A percentile compares a stretch with the other conserved stretches of the same genome.
Conservation (phyloP, 73 alveolate species). For the Paramecium tetraurelia region DNA sequence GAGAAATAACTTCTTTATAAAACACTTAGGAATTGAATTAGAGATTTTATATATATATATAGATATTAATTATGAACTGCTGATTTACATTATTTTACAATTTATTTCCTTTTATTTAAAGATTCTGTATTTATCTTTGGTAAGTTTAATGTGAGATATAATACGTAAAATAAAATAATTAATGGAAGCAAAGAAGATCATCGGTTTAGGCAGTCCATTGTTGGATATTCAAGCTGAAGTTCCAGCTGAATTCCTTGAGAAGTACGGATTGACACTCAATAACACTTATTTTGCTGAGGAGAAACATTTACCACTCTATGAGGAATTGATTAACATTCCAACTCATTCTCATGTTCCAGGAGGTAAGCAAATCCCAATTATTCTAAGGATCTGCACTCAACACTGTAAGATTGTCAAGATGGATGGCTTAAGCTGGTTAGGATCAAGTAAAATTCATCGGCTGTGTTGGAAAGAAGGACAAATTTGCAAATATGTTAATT, state of each 20-base stretch:
- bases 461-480: slow-evolving; percentile 42
- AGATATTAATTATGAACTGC: no score
- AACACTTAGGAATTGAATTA: background rate
- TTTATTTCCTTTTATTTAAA: background rate
- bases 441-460: slow-evolving; percentile 25
- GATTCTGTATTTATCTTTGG: background rate
- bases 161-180: background rate
- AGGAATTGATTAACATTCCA: slow-evolving; percentile 4
- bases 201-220: slow-evolving; percentile 25
- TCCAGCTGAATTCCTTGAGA: background rate
- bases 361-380: background rate
- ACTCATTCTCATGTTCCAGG: slow-evolving; percentile 43
- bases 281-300: slow-evolving; percentile 27
- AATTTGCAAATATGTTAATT: slow-evolving; percentile 29
- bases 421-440: slow-evolving; percentile 7
- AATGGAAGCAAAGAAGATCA: background rate
- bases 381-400: background rate
- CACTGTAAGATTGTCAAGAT: slow-evolving; percentile 1
- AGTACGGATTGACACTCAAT: slow-evolving; percentile 17
- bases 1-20: background rate
- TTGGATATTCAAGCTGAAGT: slow-evolving; percentile 35
- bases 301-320: background rate
- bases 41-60: no score
- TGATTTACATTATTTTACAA: no score
- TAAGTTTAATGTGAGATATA: background rate